phyloP scores from a whole-genome alignment of 139 green algal species.

The Desmodesmus armatus region DNA sequence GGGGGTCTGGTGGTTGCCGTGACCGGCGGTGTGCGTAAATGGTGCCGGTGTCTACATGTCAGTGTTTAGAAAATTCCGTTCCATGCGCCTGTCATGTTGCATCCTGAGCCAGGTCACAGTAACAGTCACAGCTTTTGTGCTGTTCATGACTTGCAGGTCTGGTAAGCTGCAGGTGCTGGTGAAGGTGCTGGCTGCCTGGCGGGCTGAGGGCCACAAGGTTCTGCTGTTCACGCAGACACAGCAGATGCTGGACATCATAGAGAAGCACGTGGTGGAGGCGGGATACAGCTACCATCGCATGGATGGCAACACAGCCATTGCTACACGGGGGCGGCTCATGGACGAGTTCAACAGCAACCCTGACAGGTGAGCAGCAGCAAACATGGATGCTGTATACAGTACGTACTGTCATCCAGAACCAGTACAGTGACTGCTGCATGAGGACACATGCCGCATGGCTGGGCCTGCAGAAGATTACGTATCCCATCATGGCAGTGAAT shows the following conservation, averaged over 20 bases:
- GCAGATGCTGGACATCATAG: conserved; percentile 99
- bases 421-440: no score
- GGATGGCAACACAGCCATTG: conserved; percentile 92
- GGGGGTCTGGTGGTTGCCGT: no score
- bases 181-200: conserved; percentile 86
- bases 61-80: no score
- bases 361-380: conserved; percentile 29
- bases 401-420: no score
- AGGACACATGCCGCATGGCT: no score
- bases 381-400: no score
- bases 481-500: background rate
- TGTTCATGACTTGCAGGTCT: conserved; percentile 56
- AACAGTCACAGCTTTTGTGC: no score
- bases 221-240: conserved; percentile 94
- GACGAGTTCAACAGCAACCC: conserved; percentile 89
- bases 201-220: conserved; percentile 82
- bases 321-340: conserved; percentile 79
- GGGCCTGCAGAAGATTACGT: no score
- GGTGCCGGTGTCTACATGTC: no score
- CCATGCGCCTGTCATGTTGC: no score
- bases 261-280: conserved; percentile 62
- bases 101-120: no score
- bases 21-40: no score
- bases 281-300: conserved; percentile 91
- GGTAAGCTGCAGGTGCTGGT: conserved; percentile 89